phyloP scores from a whole-genome alignment of 2,329 filamentous ascomycete genomes.

The Cryphonectria naterciae region DNA sequence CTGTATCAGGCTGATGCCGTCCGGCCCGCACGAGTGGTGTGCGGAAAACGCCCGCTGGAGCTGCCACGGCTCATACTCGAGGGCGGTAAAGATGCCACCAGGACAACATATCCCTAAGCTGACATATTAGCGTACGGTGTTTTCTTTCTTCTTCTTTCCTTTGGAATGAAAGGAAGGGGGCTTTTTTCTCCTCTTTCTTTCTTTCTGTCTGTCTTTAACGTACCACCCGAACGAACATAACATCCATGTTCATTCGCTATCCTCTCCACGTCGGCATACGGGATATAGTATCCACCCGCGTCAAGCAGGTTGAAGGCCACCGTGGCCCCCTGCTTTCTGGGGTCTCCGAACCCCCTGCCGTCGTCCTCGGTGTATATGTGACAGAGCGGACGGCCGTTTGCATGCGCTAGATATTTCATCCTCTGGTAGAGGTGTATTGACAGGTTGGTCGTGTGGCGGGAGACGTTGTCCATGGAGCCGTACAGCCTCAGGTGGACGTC shows the following conservation, averaged over 20 bases:
- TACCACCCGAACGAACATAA: constrained; percentile 63
- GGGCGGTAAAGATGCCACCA: constrained; percentile 50
- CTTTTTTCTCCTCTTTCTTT: neutral
- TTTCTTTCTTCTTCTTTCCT: too few species aligned
- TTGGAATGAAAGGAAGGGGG: neutral
- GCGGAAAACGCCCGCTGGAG: constrained; percentile 57
- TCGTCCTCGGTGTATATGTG: constrained; percentile 58
- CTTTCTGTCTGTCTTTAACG: constrained; percentile 17
- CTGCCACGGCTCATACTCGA: constrained; percentile 57
- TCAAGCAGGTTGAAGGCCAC: constrained; percentile 65
- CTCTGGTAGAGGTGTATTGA: constrained; percentile 52
- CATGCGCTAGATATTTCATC: constrained; percentile 53
- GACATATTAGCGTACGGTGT: neutral
- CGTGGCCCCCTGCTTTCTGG: constrained; percentile 60
- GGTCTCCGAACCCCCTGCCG: constrained; percentile 51
- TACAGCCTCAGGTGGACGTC: constrained; percentile 66
- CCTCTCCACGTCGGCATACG: constrained; percentile 63
- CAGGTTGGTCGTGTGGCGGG: constrained; percentile 60
- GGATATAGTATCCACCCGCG: constrained; percentile 56
- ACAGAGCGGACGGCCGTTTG: constrained; percentile 55
- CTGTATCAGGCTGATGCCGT: constrained; percentile 56
- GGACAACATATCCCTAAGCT: constrained; percentile 51
- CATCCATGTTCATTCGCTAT: constrained; percentile 59
- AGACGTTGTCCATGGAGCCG: constrained; percentile 61
- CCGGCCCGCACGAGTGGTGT: constrained; percentile 61